Base-by-base conservation (phyloP, 306 rosid species). In the Vicia villosa region DNA sequence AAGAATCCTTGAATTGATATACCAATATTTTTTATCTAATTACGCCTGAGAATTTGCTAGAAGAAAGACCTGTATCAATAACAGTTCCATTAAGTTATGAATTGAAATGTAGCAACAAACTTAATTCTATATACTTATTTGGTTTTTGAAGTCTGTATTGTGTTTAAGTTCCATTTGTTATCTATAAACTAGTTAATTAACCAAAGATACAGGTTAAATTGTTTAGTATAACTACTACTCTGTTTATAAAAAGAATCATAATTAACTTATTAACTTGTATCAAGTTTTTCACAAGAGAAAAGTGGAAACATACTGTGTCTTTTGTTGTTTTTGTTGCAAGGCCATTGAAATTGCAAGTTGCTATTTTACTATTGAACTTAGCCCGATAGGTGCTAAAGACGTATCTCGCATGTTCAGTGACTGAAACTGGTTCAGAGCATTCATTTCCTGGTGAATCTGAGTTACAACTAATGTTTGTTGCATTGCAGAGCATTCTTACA, bases 341-440 rank as follows among this genome's bases (percentile, higher is more conserved):
- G 16, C 88, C 92, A 74, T 83, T 70, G 75, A 83, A 87, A 47
- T 67, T 40, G 61, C 85, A 87, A 24, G 71, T 85, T 2, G 76
- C 89, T 12, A 89, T 89, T 4, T 22, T 65, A 10, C 41, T 78
- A 61, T 73, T 77, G 8, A 80, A 83, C 79, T 47, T 70, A 0
- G 83, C 66, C 87, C 86, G 85, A 13, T 76, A 85, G 5, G 89
- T 73, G 54, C 88, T 87, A 28, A 82, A 85, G 5, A 80, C 88
- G 22, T 79, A 88, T 42, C 83, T 85, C 1, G 88, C 90, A 69
- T 77, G 94, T 61, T 66, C 20, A 5, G 24, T 37, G 21, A 81
- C 19, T 0, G 88, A 78, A 34, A 64, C 73, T 4, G 85, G 86
- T 17, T 64, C 72, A 49, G 80, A 56, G 63, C 93, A 87, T 43